Evolutionary conservation across 2,329 filamentous ascomycete genomes (phyloP).

Genomic region (Penicillium sclerotigenum): DNA sequence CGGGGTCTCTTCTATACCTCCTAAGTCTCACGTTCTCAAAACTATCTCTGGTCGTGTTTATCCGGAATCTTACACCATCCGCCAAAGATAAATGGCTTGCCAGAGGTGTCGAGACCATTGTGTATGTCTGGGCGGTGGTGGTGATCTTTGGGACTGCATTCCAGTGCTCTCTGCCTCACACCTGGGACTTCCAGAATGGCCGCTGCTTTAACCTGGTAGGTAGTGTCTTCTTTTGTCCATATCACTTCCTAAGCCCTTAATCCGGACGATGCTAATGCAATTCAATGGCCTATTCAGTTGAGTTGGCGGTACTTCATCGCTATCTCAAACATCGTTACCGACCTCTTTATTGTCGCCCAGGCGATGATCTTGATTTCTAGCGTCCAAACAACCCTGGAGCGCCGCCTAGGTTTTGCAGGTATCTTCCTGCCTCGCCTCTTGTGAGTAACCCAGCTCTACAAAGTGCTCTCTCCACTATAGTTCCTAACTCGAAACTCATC

Average conservation of each 20-base stretch:
- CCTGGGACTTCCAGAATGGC: slow-evolving; percentile 21
- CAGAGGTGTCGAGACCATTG: slow-evolving; percentile 9
- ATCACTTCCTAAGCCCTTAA: neutral
- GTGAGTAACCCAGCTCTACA: slow-evolving; percentile 8
- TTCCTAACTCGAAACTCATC: neutral
- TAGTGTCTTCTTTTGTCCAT: neutral
- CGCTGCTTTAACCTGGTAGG: slow-evolving; percentile 20
- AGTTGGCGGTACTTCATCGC: slow-evolving; percentile 20
- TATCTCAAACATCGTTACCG: slow-evolving; percentile 23
- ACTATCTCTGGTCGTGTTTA: slow-evolving; percentile 24
- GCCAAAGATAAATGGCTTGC: slow-evolving; percentile 18
- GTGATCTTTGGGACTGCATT: slow-evolving; percentile 19
- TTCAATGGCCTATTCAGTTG: neutral
- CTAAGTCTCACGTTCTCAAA: slow-evolving; percentile 23
- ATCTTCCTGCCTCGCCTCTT: slow-evolving; percentile 24
- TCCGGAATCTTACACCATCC: slow-evolving; percentile 19
- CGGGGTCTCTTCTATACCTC: slow-evolving; percentile 20
- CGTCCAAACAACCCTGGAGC: slow-evolving; percentile 20
- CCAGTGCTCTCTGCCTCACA: slow-evolving; percentile 16
- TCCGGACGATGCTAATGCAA: neutral
- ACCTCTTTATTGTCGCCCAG: slow-evolving; percentile 21
- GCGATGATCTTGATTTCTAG: slow-evolving; percentile 19
- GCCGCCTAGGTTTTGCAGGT: slow-evolving; percentile 17
- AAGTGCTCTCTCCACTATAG: neutral
- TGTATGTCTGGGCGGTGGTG: slow-evolving; percentile 15